Percentiles rank a stretch among this genome's conserved stretches.
phyloP scores from a whole-genome alignment of 2,329 filamentous ascomycete species.

The Neonectria coccinea region DNA sequence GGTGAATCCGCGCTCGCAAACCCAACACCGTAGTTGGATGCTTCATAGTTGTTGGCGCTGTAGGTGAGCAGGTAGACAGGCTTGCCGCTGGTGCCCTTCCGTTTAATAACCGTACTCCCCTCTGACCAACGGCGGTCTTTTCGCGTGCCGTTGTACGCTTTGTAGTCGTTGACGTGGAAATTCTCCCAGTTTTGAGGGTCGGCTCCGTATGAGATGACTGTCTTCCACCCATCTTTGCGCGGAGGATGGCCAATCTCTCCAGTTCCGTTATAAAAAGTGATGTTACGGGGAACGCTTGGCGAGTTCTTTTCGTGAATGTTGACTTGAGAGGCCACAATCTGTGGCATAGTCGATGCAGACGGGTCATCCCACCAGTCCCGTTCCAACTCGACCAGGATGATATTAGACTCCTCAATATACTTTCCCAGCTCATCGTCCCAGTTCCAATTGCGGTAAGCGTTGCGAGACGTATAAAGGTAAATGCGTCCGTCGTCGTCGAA shows the following conservation, averaged over 20 bases:
- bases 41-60: conserved; percentile 51
- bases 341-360: conserved; percentile 49
- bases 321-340: conserved; percentile 47
- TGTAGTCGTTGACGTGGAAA: conserved; percentile 51
- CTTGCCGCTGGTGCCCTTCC: conserved; percentile 38
- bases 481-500: conserved; percentile 53
- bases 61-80: conserved; percentile 45
- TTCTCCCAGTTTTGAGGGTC: conserved; percentile 53
- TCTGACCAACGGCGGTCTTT: conserved; percentile 54
- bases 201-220: conserved; percentile 51
- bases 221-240: conserved; percentile 53
- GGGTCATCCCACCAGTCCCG: conserved; percentile 53
- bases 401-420: conserved; percentile 54
- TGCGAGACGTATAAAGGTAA: conserved; percentile 52
- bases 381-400: conserved; percentile 52
- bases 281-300: conserved; percentile 44
- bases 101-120: conserved; percentile 49
- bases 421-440: conserved; percentile 50
- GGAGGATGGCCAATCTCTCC: conserved; percentile 49
- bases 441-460: conserved; percentile 54
- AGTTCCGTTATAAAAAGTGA: conserved; percentile 51
- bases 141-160: conserved; percentile 48
- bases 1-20: conserved; percentile 50
- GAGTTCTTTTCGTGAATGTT: conserved; percentile 46
- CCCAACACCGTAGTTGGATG: conserved; percentile 53